Percentiles rank a stretch among this genome's conserved stretches.
phyloP scores from a whole-genome alignment of 2,329 filamentous ascomycete genomes.

The Arthrobotrys sinensis region DNA sequence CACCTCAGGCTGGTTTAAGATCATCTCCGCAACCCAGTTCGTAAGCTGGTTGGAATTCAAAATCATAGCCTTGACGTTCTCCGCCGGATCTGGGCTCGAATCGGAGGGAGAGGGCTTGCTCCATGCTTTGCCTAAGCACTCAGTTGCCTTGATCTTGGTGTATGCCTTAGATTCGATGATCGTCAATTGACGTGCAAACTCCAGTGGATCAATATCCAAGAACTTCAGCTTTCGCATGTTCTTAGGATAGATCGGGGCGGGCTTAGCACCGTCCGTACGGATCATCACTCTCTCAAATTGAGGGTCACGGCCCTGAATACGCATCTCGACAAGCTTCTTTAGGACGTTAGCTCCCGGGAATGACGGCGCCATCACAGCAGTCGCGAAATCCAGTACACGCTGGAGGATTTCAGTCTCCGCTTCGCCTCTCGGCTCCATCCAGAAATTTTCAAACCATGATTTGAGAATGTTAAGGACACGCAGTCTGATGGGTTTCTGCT shows the following conservation, averaged over 20 bases:
- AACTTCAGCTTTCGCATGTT: constrained; percentile 99
- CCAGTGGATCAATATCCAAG: constrained; percentile 92
- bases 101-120: constrained; percentile 90
- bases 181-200: constrained; percentile 97
- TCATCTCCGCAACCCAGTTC: constrained; percentile 99
- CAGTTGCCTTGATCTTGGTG: constrained; percentile 93
- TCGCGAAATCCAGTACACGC: constrained; percentile 90
- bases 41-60: constrained; percentile 98
- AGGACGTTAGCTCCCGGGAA: constrained; percentile 89
- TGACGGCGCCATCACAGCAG: constrained; percentile 92
- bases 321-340: constrained; percentile 89
- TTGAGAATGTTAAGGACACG: constrained; percentile 97
- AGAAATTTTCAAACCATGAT: constrained; percentile 98
- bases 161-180: constrained; percentile 97
- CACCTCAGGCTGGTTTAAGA: constrained; percentile 91
- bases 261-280: constrained; percentile 85
- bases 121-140: constrained; percentile 99
- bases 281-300: constrained; percentile 88
- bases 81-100: constrained; percentile 73
- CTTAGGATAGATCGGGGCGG: constrained; percentile 92
- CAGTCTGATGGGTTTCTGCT: constrained; percentile 96
- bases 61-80: constrained; percentile 96
- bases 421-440: constrained; percentile 95
- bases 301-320: constrained; percentile 88
- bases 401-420: constrained; percentile 87